Evolutionary conservation across 2,329 filamentous ascomycete species (phyloP).

Genomic region (Aspergillus sp.): DNA sequence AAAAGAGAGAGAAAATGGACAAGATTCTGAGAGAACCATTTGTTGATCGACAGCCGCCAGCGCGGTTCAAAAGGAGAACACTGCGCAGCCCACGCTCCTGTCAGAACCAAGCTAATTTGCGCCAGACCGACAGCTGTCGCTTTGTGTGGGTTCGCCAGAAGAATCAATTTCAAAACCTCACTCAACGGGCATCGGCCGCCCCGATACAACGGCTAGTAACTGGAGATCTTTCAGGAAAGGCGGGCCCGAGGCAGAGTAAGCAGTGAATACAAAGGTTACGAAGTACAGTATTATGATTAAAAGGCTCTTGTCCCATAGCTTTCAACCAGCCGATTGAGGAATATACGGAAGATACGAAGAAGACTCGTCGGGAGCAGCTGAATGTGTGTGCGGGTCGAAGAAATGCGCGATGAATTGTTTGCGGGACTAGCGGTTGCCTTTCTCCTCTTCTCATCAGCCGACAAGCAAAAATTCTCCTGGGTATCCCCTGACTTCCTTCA

Average conservation of each 20-base stretch:
- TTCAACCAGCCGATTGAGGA: not conserved
- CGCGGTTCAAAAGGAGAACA: conserved; percentile 10
- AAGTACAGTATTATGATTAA: not conserved
- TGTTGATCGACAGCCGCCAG: conserved; percentile 4
- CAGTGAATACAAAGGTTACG: too few relatives aligned
- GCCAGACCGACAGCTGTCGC: conserved; percentile 1
- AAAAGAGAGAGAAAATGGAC: not conserved
- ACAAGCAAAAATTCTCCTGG: conserved; percentile 1
- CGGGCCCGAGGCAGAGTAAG: not conserved
- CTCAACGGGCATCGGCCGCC: not conserved
- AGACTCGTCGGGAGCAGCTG: not conserved
- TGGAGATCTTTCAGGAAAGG: not conserved
- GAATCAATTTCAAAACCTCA: conserved; percentile 3
- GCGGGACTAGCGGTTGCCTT: conserved; percentile 19
- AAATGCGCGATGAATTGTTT: conserved; percentile 25
- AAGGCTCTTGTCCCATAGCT: not conserved
- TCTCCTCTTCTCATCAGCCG: conserved; percentile 6
- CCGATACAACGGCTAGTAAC: not conserved
- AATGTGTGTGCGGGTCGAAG: conserved; percentile 12
- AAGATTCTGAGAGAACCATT: conserved; percentile 2
- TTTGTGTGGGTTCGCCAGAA: conserved; percentile 4
- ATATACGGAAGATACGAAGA: not conserved
- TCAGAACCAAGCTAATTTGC: conserved; percentile 12
- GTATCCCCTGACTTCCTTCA: not conserved
- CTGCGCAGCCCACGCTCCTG: conserved; percentile 9